Evolutionary conservation across 2,329 filamentous ascomycete genomes (phyloP).

Genomic region (Sporothrix sp.): DNA sequence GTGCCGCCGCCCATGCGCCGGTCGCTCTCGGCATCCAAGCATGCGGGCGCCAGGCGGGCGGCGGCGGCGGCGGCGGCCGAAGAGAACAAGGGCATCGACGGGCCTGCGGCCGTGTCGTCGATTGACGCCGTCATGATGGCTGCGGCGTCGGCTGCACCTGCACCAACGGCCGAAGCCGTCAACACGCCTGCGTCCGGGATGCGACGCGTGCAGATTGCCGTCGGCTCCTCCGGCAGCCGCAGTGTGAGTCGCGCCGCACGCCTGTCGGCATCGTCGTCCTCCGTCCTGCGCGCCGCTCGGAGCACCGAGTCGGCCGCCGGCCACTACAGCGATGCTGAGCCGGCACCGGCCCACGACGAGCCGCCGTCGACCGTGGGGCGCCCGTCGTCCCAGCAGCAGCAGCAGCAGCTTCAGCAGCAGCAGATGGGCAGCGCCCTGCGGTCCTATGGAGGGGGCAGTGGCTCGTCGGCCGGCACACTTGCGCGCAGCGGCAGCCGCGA

Average conservation of each 20-base stretch:
- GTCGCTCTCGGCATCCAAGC: slow-evolving; percentile 34
- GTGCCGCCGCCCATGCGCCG: slow-evolving; percentile 38
- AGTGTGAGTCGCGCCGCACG: slow-evolving; percentile 18
- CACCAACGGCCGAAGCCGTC: slow-evolving; percentile 20
- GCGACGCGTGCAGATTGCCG: slow-evolving; percentile 45
- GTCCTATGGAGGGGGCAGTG: slow-evolving; percentile 32
- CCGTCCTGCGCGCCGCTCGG: slow-evolving; percentile 24
- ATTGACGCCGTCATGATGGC: slow-evolving; percentile 6
- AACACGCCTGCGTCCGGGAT: slow-evolving; percentile 45
- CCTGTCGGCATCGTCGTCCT: slow-evolving; percentile 29
- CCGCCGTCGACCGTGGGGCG: slow-evolving; percentile 41
- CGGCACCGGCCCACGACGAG: slow-evolving; percentile 32
- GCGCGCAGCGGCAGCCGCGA: slow-evolving; percentile 13
- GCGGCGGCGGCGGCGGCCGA: slow-evolving; percentile 21
- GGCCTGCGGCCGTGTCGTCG: background rate
- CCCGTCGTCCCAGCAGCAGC: slow-evolving; percentile 22
- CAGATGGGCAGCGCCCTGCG: slow-evolving; percentile 43
- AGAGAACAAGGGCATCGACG: background rate
- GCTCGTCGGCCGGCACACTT: slow-evolving; percentile 7
- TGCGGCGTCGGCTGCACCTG: background rate
- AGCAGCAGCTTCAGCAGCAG: slow-evolving; percentile 35
- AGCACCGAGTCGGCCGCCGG: slow-evolving; percentile 13
- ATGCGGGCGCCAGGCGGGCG: slow-evolving; percentile 16
- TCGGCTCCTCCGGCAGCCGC: slow-evolving; percentile 40
- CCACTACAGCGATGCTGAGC: slow-evolving; percentile 37